A percentile compares a stretch with the other conserved stretches of the same genome.
Conservation (phyloP, 2,329 filamentous ascomycete species). For the Alternaria atra region DNA sequence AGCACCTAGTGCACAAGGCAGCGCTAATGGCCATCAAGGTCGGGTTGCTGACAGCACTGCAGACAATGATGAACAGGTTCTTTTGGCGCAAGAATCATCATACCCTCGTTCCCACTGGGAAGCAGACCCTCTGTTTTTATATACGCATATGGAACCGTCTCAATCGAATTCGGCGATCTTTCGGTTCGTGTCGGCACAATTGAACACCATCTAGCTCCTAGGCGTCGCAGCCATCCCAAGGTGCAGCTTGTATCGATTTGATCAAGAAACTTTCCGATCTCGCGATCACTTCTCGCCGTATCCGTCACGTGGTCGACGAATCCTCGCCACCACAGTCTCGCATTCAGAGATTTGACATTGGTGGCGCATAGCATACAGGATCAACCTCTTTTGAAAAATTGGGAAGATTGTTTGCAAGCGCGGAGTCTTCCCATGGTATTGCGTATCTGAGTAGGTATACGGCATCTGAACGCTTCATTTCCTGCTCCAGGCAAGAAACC, state of each 20-base stretch:
- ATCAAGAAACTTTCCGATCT: not conserved
- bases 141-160: not conserved
- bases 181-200: not conserved
- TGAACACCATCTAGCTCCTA: not conserved
- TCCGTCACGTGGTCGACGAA: not conserved
- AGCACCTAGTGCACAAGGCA: not conserved
- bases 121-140: not conserved
- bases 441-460: not conserved
- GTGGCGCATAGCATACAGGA: not conserved
- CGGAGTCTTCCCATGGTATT: not conserved
- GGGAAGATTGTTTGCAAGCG: no score
- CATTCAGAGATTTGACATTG: not conserved
- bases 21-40: constrained; percentile 4
- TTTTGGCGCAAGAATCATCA: not conserved
- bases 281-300: not conserved
- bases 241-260: not conserved
- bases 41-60: not conserved
- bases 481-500: not conserved
- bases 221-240: not conserved
- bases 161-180: not conserved
- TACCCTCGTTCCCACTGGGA: not conserved
- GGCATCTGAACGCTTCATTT: constrained; percentile 4
- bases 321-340: not conserved
- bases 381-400: not conserved
- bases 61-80: not conserved